Evolutionary conservation across 129 eudicot genomes (phyloP), one percentile per base, ranked within the genome.

Genomic region (Solidago caesia): DNA sequence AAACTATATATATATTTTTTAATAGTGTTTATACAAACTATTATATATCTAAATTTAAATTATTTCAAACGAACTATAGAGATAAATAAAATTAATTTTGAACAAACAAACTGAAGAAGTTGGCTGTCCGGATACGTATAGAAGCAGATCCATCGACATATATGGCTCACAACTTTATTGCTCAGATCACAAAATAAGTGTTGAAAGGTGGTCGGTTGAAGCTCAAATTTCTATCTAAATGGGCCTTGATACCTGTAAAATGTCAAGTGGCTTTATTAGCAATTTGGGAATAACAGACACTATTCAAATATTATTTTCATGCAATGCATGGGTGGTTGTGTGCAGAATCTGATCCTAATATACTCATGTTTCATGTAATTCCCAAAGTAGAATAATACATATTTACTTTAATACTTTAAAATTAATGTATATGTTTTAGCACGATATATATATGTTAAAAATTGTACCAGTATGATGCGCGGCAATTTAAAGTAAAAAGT

Each of bases 181-280:
- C 70, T 74, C 78, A 47, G 68, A 58, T 68, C 70, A 68, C 75
- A 59, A 77, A 58, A 68, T 68, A 41, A 25, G 66, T 33, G 75
- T 77, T 77, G 81, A 68, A 77, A 77, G 69, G 52, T 77, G 75
- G 81, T 77, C 75, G 68, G 74, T 68, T 68, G 69, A 58, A 77
- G 75, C 81, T 77, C 75, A 46, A 46, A 29, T 68, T 59, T 61
- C 70, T 70, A 77, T 58, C 72, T 68, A 77, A 77, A 45, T 47
- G 63, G 81, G 47, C 68, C 81, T 77, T 77, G 75, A 59, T 62
- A 76, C 80, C 80, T 76, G 75, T 58, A 76, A 76, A 56, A 47
- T 13, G 60, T 77, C 70, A 68, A 58, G 41, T 60, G 75, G 45
- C 58, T 13, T 46, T 61, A 77, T 58, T 60, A 68, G 75, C 60